Evolutionary conservation across 2,329 filamentous ascomycete genomes (phyloP).

Genomic region (Paecilomyces formosus): DNA sequence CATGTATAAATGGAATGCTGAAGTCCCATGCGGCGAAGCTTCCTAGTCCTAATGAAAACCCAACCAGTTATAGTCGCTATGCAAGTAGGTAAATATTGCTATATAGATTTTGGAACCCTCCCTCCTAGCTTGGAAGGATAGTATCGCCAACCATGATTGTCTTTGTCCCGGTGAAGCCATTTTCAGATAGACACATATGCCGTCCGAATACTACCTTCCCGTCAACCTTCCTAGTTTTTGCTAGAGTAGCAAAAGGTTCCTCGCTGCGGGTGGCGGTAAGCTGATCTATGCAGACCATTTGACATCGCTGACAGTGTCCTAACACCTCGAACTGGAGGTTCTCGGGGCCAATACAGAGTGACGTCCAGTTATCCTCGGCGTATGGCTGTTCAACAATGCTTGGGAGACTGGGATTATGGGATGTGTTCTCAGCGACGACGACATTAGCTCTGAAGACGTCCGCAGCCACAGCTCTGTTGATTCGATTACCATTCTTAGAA

Average conservation of each 20-base stretch:
- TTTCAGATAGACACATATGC: conserved; percentile 49
- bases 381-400: conserved; percentile 53
- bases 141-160: conserved; percentile 35
- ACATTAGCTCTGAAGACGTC: conserved; percentile 87
- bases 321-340: conserved; percentile 50
- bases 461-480: conserved; percentile 53
- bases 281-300: conserved; percentile 95
- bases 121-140: conserved; percentile 23
- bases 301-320: conserved; percentile 79
- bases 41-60: neutral
- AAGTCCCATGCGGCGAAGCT: neutral
- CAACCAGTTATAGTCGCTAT: neutral
- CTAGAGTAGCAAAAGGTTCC: conserved; percentile 82
- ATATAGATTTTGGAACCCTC: neutral
- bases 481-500: conserved; percentile 42
- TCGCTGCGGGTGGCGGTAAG: conserved; percentile 66
- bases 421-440: conserved; percentile 53
- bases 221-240: conserved; percentile 74
- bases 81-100: neutral
- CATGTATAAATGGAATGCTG: neutral
- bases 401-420: conserved; percentile 13
- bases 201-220: conserved; percentile 86
- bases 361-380: conserved; percentile 71
- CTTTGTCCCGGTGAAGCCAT: conserved; percentile 5
- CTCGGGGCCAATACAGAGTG: conserved; percentile 53